These are phyloP conservation scores for Ophiostoma australiae DNA, from an alignment of 2,329 filamentous ascomycete genomes.

Conservation along the genomic window DNA sequence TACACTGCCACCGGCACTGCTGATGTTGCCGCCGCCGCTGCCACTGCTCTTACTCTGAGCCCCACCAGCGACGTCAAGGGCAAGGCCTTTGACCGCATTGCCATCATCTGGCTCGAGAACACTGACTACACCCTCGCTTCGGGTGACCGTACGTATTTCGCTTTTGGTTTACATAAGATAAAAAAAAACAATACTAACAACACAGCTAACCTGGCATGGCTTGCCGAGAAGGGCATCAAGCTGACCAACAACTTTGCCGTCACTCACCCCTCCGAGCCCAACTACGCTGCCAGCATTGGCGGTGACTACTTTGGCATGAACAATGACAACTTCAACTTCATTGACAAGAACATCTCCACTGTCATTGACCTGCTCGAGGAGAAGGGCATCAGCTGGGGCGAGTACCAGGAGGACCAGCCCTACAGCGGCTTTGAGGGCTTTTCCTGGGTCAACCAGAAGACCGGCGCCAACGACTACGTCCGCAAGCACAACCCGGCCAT, in stretches of 20 bases:
- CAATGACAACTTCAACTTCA: constrained; percentile 59
- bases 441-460: constrained; percentile 59
- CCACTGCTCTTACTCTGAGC: constrained; percentile 56
- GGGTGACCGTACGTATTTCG: constrained; percentile 50
- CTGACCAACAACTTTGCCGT: constrained; percentile 56
- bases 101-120: constrained; percentile 74
- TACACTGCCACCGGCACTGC: constrained; percentile 50
- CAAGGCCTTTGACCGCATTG: constrained; percentile 66
- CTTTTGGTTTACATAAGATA: neutral
- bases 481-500: constrained; percentile 73
- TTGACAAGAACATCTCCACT: constrained; percentile 58
- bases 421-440: constrained; percentile 67
- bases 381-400: constrained; percentile 60
- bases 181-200: neutral
- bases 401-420: constrained; percentile 75
- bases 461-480: constrained; percentile 68
- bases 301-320: constrained; percentile 71
- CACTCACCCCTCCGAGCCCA: constrained; percentile 70
- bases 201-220: constrained; percentile 48
- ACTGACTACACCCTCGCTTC: constrained; percentile 62
- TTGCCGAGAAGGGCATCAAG: constrained; percentile 58
- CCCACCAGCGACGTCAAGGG: constrained; percentile 63
- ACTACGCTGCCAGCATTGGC: constrained; percentile 64
- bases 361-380: constrained; percentile 64
- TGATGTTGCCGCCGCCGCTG: constrained; percentile 51